phyloP scores from a whole-genome alignment of 768 basidiomycete genomes.

The Suillus weaverae region DNA sequence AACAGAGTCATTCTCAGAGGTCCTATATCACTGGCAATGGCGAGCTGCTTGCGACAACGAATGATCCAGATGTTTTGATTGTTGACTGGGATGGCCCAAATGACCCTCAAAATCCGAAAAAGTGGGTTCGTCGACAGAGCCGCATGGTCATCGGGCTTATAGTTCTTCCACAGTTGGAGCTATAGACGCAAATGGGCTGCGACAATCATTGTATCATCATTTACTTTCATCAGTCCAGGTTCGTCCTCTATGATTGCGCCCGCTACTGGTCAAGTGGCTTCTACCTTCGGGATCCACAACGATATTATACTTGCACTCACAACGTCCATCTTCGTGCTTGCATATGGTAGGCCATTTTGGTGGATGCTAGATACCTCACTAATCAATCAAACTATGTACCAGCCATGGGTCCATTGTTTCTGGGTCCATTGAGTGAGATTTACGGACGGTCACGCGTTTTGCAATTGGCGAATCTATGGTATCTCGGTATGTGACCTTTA shows the following conservation, averaged over 20 bases:
- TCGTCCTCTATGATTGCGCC: slow-evolving; percentile 79
- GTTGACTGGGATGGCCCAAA: not conserved
- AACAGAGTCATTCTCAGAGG: not conserved
- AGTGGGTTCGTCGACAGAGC: not conserved
- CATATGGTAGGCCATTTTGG: slow-evolving; percentile 46
- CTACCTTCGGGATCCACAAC: slow-evolving; percentile 55
- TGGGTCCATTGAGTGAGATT: slow-evolving; percentile 70
- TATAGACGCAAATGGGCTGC: slow-evolving; percentile 62
- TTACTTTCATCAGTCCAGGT: slow-evolving; percentile 68
- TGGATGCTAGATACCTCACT: not conserved
- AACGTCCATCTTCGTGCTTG: slow-evolving; percentile 59
- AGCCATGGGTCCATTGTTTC: slow-evolving; percentile 36
- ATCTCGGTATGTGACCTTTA: slow-evolving; percentile 44
- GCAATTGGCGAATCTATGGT: slow-evolving; percentile 66
- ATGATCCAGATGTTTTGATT: not conserved
- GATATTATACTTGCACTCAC: slow-evolving; percentile 51
- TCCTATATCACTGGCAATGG: not conserved
- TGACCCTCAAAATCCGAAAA: not conserved
- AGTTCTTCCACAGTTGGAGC: slow-evolving; percentile 46
- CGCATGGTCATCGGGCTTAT: not conserved
- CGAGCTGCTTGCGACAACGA: not conserved
- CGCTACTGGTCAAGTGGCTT: slow-evolving; percentile 50
- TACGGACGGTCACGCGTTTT: slow-evolving; percentile 65
- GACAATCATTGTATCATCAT: slow-evolving; percentile 62
- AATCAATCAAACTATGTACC: not conserved